A percentile compares a stretch with the other conserved stretches of the same genome.
Conservation (phyloP, 2,329 filamentous ascomycete genomes). For the Keithomyces neogunnii region DNA sequence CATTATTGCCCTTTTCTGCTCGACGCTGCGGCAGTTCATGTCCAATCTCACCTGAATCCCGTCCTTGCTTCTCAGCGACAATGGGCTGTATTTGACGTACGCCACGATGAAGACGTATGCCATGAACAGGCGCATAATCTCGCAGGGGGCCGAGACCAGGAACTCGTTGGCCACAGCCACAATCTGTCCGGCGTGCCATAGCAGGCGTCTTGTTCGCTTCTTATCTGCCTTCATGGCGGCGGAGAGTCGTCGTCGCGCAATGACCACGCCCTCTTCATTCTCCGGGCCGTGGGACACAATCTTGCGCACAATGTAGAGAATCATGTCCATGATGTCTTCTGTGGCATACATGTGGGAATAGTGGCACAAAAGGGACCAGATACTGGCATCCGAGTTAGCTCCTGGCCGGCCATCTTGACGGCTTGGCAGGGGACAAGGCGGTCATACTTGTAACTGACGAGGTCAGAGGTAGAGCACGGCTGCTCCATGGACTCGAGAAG, state of each 20-base stretch:
- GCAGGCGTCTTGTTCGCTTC: constrained; percentile 12
- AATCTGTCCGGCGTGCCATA: constrained; percentile 22
- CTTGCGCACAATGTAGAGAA: constrained; percentile 16
- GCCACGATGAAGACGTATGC: constrained; percentile 21
- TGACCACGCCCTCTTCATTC: constrained; percentile 11
- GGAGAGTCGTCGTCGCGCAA: constrained; percentile 9
- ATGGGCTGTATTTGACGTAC: constrained; percentile 15
- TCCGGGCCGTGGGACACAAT: constrained; percentile 11
- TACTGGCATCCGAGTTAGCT: constrained; percentile 11
- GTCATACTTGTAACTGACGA: constrained; percentile 21
- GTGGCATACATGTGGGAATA: constrained; percentile 20
- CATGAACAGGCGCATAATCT: constrained; percentile 23
- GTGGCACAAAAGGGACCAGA: constrained; percentile 18
- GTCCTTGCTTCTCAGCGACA: not conserved
- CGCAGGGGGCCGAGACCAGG: constrained; percentile 20
- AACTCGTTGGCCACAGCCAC: constrained; percentile 19
- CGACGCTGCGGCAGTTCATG: constrained; percentile 7
- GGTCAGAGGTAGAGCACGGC: constrained; percentile 15
- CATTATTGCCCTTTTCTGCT: constrained; percentile 11
- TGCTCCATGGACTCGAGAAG: constrained; percentile 14
- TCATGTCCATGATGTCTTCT: constrained; percentile 19
- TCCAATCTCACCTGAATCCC: constrained; percentile 12
- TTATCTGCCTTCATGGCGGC: constrained; percentile 14
- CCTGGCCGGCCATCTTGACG: not conserved
- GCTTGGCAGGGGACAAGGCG: not conserved